A percentile compares a stretch with the other conserved stretches of the same genome.
phyloP scores from a whole-genome alignment of 106 monocot genomes.

The Amphibolis antarctica region DNA sequence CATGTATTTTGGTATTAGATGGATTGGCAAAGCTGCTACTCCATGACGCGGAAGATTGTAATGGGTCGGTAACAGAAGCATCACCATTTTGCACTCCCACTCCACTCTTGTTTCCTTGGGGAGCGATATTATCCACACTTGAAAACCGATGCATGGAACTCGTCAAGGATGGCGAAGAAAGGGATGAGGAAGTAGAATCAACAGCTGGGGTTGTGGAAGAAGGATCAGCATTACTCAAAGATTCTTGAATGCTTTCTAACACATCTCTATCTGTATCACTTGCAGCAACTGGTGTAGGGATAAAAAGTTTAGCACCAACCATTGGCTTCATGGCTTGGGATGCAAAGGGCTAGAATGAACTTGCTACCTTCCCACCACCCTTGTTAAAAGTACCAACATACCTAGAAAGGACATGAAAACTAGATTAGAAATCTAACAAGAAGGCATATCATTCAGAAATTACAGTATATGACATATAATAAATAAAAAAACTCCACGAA shows the following conservation, averaged over 20 bases:
- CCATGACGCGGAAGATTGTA: slow-evolving; percentile 66
- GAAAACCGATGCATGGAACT: slow-evolving; percentile 50
- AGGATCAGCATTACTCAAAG: slow-evolving; percentile 11
- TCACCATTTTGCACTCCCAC: slow-evolving; percentile 11
- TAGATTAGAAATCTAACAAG: background rate
- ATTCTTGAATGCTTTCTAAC: slow-evolving; percentile 14
- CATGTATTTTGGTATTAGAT: slow-evolving; percentile 8
- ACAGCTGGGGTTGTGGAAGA: slow-evolving; percentile 13
- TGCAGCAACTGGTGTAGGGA: slow-evolving; percentile 40
- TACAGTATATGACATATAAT: background rate
- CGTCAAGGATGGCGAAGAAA: slow-evolving; percentile 21
- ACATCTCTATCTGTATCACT: slow-evolving; percentile 22
- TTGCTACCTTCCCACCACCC: slow-evolving; percentile 20
- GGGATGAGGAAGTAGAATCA: slow-evolving; percentile 4
- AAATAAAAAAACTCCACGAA: background rate
- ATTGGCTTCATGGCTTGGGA: slow-evolving; percentile 46
- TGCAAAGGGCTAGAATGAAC: slow-evolving; percentile 43
- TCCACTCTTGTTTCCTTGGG: slow-evolving; percentile 10
- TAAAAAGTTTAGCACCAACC: slow-evolving; percentile 54
- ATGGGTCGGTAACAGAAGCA: slow-evolving; percentile 12
- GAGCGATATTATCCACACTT: slow-evolving; percentile 70
- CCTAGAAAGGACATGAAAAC: slow-evolving; percentile 18
- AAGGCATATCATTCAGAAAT: slow-evolving; percentile 1
- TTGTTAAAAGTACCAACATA: slow-evolving; percentile 99
- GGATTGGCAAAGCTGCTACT: slow-evolving; percentile 29